Conservation (phyloP, 176 grass and related monocot genomes). For the Eragrostis curvula region DNA sequence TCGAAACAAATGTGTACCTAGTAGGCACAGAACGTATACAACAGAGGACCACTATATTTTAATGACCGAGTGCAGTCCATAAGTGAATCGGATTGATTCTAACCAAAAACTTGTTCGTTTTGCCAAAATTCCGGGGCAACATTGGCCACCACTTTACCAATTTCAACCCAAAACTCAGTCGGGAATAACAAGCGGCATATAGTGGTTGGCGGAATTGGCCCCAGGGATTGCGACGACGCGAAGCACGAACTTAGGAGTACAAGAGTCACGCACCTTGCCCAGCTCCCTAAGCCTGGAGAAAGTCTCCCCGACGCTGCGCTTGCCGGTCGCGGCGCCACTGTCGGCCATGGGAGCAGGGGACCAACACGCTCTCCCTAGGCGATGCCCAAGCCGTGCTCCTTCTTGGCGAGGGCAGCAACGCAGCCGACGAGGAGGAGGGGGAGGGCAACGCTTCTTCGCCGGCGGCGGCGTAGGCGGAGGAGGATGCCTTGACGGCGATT, state of each 20-base stretch:
- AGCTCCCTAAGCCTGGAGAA: conserved; percentile 50
- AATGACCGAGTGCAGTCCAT: not conserved
- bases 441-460: not conserved
- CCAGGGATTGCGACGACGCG: not conserved
- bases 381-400: not conserved
- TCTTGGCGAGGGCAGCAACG: not conserved
- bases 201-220: not conserved
- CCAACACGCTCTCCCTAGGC: not conserved
- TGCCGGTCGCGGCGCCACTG: not conserved
- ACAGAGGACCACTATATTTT: not conserved
- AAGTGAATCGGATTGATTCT: not conserved
- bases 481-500: not conserved
- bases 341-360: conserved; percentile 16
- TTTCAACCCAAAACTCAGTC: not conserved
- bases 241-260: not conserved
- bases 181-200: not conserved
- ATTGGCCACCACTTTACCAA: not conserved
- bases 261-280: conserved; percentile 39
- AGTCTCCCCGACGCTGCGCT: conserved; percentile 38
- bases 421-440: not conserved
- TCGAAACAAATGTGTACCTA: not conserved
- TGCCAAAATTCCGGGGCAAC: not conserved
- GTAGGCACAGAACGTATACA: not conserved
- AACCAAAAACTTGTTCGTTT: not conserved
- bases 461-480: not conserved